Evolutionary conservation across 257 asterid species (phyloP).

Genomic region (Lycium barbarum): DNA sequence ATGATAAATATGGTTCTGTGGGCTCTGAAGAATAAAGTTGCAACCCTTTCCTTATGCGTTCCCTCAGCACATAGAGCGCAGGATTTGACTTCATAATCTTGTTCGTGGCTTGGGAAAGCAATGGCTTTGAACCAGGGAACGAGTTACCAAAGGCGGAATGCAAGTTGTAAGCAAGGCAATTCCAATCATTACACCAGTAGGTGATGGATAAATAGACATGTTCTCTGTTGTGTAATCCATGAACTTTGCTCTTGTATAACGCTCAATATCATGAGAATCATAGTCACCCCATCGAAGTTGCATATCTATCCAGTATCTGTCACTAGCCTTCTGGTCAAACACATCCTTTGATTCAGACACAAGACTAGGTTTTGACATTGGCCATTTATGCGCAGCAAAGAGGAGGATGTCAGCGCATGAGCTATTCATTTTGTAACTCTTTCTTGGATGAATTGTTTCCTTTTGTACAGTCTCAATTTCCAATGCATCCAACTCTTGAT

Average conservation of each 20-base stretch:
- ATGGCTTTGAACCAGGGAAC: conserved; percentile 99
- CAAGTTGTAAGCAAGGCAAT: conserved; percentile 91
- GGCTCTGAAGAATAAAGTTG: conserved; percentile 98
- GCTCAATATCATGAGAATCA: conserved; percentile 96
- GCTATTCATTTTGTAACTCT: conserved; percentile 84
- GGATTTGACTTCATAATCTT: conserved; percentile 99
- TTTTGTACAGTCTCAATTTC: conserved; percentile 86
- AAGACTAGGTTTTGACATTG: conserved; percentile 98
- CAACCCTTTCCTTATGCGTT: conserved; percentile 93
- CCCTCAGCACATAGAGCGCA: conserved; percentile 91
- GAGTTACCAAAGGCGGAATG: conserved; percentile 99
- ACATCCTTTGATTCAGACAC: conserved; percentile 99
- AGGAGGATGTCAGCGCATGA: conserved; percentile 96
- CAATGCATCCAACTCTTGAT: conserved; percentile 95
- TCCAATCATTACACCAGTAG: conserved; percentile 99
- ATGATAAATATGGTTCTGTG: conserved; percentile 95
- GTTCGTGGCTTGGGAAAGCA: conserved; percentile 99
- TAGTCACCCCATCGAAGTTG: conserved; percentile 99
- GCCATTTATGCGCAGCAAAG: conserved; percentile 99
- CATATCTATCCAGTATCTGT: conserved; percentile 97
- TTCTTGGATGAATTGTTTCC: no score
- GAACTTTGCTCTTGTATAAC: conserved; percentile 94
- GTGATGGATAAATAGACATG: conserved; percentile 99
- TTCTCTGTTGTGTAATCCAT: conserved; percentile 99
- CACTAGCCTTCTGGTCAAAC: conserved; percentile 96